Conservation (phyloP, 2,329 filamentous ascomycete genomes). For the Alternaria sp. region DNA sequence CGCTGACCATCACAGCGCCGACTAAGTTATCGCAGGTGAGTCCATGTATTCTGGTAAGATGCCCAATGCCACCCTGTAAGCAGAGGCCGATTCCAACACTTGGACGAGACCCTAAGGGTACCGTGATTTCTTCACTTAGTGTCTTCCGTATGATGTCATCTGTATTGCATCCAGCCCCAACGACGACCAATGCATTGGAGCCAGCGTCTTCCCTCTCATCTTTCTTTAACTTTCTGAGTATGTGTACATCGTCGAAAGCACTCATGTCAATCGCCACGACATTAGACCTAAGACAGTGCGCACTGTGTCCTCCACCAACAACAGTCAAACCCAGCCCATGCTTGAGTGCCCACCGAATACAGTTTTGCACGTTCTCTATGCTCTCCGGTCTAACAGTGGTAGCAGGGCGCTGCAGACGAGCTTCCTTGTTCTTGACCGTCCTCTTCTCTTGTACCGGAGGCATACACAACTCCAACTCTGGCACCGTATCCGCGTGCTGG, state of each 20-base stretch:
- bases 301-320: conserved; percentile 67
- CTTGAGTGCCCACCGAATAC: conserved; percentile 65
- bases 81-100: conserved; percentile 70
- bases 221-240: conserved; percentile 46
- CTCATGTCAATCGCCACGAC: conserved; percentile 67
- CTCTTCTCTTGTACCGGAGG: conserved; percentile 43
- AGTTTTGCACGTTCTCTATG: conserved; percentile 62
- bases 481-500: conserved; percentile 55
- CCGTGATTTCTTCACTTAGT: conserved; percentile 60
- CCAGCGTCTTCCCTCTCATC: conserved; percentile 23
- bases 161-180: conserved; percentile 64
- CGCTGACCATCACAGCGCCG: conserved; percentile 67
- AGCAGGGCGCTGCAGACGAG: conserved; percentile 57
- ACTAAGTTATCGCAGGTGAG: conserved; percentile 68
- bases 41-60: conserved; percentile 64
- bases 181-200: conserved; percentile 56
- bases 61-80: conserved; percentile 72
- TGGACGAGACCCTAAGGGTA: conserved; percentile 68
- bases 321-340: conserved; percentile 59
- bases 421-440: conserved; percentile 63
- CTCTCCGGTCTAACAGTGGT: conserved; percentile 58
- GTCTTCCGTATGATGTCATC: conserved; percentile 62
- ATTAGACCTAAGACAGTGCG: conserved; percentile 63
- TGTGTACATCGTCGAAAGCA: conserved; percentile 61
- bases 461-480: conserved; percentile 56